These are phyloP conservation scores for Arachnopeziza araneosa DNA, from an alignment of 2,329 filamentous ascomycete species.

Conservation along the genomic window DNA sequence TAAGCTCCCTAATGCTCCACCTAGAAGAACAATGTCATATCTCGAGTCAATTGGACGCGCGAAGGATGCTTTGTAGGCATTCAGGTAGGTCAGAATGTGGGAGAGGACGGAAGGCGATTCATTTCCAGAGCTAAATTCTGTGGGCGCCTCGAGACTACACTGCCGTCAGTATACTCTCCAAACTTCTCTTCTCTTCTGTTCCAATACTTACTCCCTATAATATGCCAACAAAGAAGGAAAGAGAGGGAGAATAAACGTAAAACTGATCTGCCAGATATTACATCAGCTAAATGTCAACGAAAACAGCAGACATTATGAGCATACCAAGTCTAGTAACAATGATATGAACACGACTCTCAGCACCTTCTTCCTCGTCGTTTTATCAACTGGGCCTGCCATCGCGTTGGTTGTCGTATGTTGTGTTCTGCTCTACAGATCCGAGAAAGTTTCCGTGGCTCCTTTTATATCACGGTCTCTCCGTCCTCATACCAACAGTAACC, in stretches of 20 bases:
- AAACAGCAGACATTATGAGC: slow-evolving; percentile 24
- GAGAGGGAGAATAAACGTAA: slow-evolving; percentile 95
- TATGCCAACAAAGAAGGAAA: slow-evolving; percentile 95
- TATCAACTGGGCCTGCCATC: slow-evolving; percentile 39
- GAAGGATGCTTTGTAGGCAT: slow-evolving; percentile 92
- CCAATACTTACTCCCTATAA: slow-evolving; percentile 69
- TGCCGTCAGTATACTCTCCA: background rate
- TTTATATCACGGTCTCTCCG: background rate
- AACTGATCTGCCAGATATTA: slow-evolving; percentile 35
- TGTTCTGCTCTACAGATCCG: background rate
- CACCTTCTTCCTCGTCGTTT: slow-evolving; percentile 67
- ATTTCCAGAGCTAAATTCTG: slow-evolving; percentile 36
- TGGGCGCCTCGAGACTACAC: slow-evolving; percentile 60
- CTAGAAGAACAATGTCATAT: slow-evolving; percentile 94
- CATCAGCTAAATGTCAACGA: background rate
- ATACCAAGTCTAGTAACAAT: slow-evolving; percentile 81
- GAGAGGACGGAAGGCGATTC: slow-evolving; percentile 64
- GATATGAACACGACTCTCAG: slow-evolving; percentile 85
- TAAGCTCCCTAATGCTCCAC: slow-evolving; percentile 86
- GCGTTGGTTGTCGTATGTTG: background rate
- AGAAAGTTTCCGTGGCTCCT: background rate
- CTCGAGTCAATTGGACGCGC: slow-evolving; percentile 87
- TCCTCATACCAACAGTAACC: too few species aligned
- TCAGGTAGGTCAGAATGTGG: slow-evolving; percentile 73
- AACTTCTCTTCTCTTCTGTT: background rate